Evolutionary conservation across 1,284 basidiomycete genomes (phyloP).

Genomic region (Pterulicium gracile): DNA sequence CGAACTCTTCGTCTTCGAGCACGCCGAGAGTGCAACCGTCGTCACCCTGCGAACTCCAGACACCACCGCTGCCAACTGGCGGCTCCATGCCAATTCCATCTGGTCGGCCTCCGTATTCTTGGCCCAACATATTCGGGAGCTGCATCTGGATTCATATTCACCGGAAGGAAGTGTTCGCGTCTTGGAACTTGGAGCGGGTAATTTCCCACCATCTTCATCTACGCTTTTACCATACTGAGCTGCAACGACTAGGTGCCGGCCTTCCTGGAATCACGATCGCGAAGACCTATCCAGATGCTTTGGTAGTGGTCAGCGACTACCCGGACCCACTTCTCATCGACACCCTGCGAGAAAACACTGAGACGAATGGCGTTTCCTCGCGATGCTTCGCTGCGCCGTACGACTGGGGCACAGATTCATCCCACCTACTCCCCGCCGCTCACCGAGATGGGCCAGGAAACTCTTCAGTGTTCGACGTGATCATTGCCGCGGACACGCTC

Average conservation of each 20-base stretch:
- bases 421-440: constrained; percentile 18
- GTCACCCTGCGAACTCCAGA: constrained; percentile 36
- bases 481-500: constrained; percentile 64
- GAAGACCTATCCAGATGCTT: constrained; percentile 27
- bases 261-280: constrained; percentile 59
- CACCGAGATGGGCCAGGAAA: background rate
- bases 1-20: background rate
- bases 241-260: constrained; percentile 58
- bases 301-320: constrained; percentile 55
- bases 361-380: constrained; percentile 31
- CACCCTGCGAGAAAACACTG: constrained; percentile 46
- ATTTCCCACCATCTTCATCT: too few relatives aligned
- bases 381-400: constrained; percentile 43
- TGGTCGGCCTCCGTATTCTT: constrained; percentile 59
- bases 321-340: constrained; percentile 53
- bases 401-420: constrained; percentile 50
- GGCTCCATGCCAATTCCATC: constrained; percentile 62
- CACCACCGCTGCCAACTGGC: constrained; percentile 57
- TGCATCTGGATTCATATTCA: constrained; percentile 17
- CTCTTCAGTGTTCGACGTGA: constrained; percentile 32
- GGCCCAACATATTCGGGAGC: constrained; percentile 44
- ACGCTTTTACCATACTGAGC: too few relatives aligned
- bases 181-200: constrained; percentile 58
- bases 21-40: background rate
- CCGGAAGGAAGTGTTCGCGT: constrained; percentile 28